A percentile compares a stretch with the other conserved stretches of the same genome.
These are phyloP conservation scores for Syzygium syzygioides DNA, from an alignment of 441 rosid genomes.

Conservation along the genomic window DNA sequence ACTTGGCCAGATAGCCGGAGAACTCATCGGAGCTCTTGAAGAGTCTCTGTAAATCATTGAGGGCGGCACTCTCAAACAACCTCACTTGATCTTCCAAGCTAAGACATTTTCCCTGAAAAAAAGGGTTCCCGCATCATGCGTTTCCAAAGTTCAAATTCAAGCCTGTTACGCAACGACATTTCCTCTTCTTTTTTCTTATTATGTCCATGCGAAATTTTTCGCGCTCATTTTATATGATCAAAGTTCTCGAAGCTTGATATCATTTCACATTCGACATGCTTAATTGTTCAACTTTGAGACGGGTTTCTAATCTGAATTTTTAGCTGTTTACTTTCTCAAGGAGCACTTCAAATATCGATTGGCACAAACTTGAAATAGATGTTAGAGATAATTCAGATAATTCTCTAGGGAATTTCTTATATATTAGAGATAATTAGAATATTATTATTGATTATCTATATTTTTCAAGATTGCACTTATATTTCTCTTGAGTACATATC, in stretches of 20 bases:
- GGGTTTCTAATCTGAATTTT: not conserved
- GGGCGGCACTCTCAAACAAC: conserved; percentile 10
- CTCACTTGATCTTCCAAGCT: conserved; percentile 26
- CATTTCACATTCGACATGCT: rapidly evolving
- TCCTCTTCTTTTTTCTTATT: not conserved
- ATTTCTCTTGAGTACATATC: too few species aligned
- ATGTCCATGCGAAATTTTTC: not conserved
- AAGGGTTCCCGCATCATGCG: not conserved
- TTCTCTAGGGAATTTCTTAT: too few species aligned
- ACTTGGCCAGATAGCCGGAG: conserved; percentile 19
- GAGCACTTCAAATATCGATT: not conserved
- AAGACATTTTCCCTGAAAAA: conserved; percentile 35
- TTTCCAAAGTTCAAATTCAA: not conserved
- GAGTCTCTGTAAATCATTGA: conserved; percentile 1
- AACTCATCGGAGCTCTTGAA: conserved; percentile 9
- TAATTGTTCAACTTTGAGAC: not conserved
- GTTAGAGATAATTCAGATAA: too few species aligned
- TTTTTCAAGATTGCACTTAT: too few species aligned
- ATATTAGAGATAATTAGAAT: too few species aligned
- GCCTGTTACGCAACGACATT: not conserved
- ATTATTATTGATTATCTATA: too few species aligned
- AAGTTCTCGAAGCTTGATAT: not conserved
- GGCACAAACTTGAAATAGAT: not conserved
- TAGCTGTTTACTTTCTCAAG: not conserved
- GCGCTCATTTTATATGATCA: rapidly evolving